Percentiles rank a stretch among this genome's conserved stretches.
These are phyloP conservation scores for Cyphellophora attinorum DNA, from an alignment of 2,329 filamentous ascomycete genomes.

Conservation along the genomic window DNA sequence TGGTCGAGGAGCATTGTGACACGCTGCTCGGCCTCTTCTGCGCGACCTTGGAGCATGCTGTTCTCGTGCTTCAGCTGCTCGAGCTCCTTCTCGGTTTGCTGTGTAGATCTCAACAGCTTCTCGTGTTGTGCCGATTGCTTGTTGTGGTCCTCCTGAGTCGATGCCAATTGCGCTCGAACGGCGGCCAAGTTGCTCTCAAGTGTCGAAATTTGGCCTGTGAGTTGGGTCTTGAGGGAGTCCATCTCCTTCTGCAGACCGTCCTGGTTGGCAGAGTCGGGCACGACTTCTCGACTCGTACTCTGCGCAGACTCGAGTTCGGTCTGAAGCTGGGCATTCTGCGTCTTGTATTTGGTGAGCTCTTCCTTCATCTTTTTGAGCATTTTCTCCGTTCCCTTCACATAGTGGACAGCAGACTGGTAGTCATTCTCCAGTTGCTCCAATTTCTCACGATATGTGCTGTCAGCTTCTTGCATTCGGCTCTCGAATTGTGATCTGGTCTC, in stretches of 20 bases:
- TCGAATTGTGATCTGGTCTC: slow-evolving; percentile 73
- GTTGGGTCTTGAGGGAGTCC: slow-evolving; percentile 56
- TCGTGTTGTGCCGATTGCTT: slow-evolving; percentile 48
- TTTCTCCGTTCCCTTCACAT: slow-evolving; percentile 96
- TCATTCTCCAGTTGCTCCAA: slow-evolving; percentile 90
- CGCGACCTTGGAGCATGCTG: slow-evolving; percentile 66
- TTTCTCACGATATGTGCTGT: slow-evolving; percentile 83
- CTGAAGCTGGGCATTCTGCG: slow-evolving; percentile 73
- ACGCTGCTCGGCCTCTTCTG: slow-evolving; percentile 82
- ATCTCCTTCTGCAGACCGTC: slow-evolving; percentile 59
- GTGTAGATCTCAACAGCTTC: slow-evolving; percentile 47
- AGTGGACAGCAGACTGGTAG: slow-evolving; percentile 95
- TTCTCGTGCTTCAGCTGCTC: slow-evolving; percentile 81
- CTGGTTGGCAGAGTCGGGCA: slow-evolving; percentile 68
- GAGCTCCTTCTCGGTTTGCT: slow-evolving; percentile 57
- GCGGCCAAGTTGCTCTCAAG: slow-evolving; percentile 63
- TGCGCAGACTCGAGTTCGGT: slow-evolving; percentile 63
- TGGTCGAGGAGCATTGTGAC: slow-evolving; percentile 89
- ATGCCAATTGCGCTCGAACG: slow-evolving; percentile 60
- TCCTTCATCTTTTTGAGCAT: slow-evolving; percentile 99
- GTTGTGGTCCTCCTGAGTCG: slow-evolving; percentile 60
- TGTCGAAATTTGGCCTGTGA: slow-evolving; percentile 54
- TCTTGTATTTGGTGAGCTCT: slow-evolving; percentile 85
- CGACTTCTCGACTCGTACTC: slow-evolving; percentile 44
- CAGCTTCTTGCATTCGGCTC: slow-evolving; percentile 74